Evolutionary conservation across 2,329 filamentous ascomycete genomes (phyloP), one percentile per base, ranked within the genome.

Genomic region (Coniella vitis): DNA sequence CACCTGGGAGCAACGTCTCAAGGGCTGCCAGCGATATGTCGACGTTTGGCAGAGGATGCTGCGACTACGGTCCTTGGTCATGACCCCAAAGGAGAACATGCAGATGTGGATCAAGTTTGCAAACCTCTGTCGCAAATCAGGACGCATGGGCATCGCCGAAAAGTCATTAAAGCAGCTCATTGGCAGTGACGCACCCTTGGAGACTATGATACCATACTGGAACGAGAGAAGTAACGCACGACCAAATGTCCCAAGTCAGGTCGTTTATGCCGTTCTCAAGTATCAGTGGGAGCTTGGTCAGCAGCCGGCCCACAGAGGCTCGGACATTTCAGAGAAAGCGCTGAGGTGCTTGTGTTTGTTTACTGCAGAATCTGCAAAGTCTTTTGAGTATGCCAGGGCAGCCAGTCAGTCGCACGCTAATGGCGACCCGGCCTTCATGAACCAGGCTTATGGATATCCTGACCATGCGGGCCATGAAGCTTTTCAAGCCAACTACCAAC

Each of bases 101-200:
- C 87, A 95, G 60, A 98, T 98, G 90, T 96, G 90, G 83, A 97
- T 98, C 73, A 99, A 98, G 65, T 98, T 96, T 64, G 88, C 93
- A 60, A 98, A 97, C 60, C 80, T 98, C 5, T 99, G 94, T 67
- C 87, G 94, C 60, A 99, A 98, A 67, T 95, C 91, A 38, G 87
- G 89, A 50, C 86, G 93, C 25, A 90, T 91, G 76, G 91, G 93
- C 9, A 78, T 99, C 42, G 93, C 93, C 1, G 93, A 98, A 69
- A 94, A 95, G 69, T 94, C 90, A 10, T 72, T 99, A 46, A 90
- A 93, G 63, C 88, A 89, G 53, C 74, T 98, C n/a, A 85, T 96
- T 48, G 86, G 84, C 22, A 81, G 76, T 41, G 81, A 89, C 13
- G 74, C 78, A 17, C 73, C 77, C 31, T 71, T 86, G 17, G 78